phyloP scores from a whole-genome alignment of 495 filamentous ascomycete species.

The Annulohypoxylon nitens region DNA sequence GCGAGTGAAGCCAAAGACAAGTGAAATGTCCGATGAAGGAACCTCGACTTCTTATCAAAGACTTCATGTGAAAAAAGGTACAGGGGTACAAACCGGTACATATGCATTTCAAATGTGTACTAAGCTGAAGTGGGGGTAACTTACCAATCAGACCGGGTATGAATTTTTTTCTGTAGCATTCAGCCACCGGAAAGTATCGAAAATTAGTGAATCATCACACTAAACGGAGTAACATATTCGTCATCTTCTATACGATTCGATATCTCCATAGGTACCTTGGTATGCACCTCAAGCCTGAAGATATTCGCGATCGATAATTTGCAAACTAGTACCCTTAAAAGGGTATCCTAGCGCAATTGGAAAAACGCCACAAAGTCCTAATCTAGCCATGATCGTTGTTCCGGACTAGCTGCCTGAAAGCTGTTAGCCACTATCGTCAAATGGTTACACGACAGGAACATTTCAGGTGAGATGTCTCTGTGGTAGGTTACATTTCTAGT shows the following conservation, averaged over 20 bases:
- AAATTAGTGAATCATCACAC: constrained; percentile 21
- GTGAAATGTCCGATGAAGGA: constrained; percentile 17
- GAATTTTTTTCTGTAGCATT: constrained; percentile 24
- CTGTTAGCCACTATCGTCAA: not conserved
- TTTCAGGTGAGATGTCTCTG: not conserved
- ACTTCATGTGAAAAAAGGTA: constrained; percentile 13
- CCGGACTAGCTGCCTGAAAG: not conserved
- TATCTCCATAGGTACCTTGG: not conserved
- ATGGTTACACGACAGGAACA: not conserved
- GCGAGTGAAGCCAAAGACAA: not conserved
- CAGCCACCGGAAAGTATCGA: constrained; percentile 20
- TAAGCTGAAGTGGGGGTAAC: constrained; percentile 44
- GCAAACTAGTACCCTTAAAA: not conserved
- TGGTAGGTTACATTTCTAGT: not conserved
- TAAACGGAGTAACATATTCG: constrained; percentile 20
- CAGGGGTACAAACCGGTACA: not conserved
- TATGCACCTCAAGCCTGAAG: not conserved
- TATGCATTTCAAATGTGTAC: constrained; percentile 41
- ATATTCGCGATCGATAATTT: not conserved
- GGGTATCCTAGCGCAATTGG: not conserved
- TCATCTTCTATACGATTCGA: constrained; percentile 12
- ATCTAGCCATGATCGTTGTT: not conserved
- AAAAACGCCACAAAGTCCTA: constrained; percentile 1
- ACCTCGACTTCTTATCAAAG: constrained; percentile 36
- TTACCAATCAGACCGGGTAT: constrained; percentile 37